phyloP scores from a whole-genome alignment of 2,329 filamentous ascomycete species.

The Myriosclerotinia curreyana region DNA sequence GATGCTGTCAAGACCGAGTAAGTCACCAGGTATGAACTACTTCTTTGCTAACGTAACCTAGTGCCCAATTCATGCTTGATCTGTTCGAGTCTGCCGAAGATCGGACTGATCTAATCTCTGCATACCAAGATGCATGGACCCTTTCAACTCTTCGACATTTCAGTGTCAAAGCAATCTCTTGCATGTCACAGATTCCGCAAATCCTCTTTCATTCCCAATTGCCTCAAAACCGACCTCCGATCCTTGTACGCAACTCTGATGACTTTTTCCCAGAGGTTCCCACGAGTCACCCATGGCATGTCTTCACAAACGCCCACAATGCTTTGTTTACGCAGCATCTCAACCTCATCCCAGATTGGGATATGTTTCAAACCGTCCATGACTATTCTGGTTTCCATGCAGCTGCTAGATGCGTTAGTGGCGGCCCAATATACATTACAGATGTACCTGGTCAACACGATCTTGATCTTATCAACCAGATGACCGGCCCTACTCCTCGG shows the following conservation, averaged over 20 bases:
- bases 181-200: slow-evolving; percentile 90
- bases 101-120: slow-evolving; percentile 66
- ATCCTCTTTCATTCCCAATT: slow-evolving; percentile 83
- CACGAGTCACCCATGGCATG: slow-evolving; percentile 85
- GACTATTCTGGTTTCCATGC: slow-evolving; percentile 80
- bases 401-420: slow-evolving; percentile 82
- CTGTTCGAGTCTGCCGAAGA: slow-evolving; percentile 64
- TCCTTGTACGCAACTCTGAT: slow-evolving; percentile 80
- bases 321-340: slow-evolving; percentile 76
- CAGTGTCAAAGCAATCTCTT: slow-evolving; percentile 74
- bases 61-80: slow-evolving; percentile 83
- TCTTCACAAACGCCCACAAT: slow-evolving; percentile 93
- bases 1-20: slow-evolving; percentile 86
- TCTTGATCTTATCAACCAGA: slow-evolving; percentile 69
- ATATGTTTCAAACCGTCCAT: slow-evolving; percentile 65
- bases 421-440: slow-evolving; percentile 92
- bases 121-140: slow-evolving; percentile 85
- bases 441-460: slow-evolving; percentile 83
- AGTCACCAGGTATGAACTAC: neutral
- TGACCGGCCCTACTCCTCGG: slow-evolving; percentile 70
- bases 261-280: slow-evolving; percentile 87
- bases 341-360: slow-evolving; percentile 81
- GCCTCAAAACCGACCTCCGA: slow-evolving; percentile 67
- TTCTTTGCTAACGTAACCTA: slow-evolving; percentile 21
- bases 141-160: slow-evolving; percentile 76